These are phyloP conservation scores for Sodiomyces alkalinus DNA, from an alignment of 2,329 filamentous ascomycete species.

Conservation along the genomic window DNA sequence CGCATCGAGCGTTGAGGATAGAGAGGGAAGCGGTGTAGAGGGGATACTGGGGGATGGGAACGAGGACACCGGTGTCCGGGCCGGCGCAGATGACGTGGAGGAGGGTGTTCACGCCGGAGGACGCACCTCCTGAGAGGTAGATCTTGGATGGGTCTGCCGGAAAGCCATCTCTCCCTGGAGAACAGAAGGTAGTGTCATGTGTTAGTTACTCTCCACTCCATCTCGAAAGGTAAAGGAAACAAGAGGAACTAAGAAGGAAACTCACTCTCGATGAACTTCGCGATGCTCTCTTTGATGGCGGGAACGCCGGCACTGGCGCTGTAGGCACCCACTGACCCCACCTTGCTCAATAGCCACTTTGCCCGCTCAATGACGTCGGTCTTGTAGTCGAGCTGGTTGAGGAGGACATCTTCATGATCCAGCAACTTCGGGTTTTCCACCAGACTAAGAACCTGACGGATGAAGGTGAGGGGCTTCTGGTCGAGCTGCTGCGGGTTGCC, in stretches of 20 bases:
- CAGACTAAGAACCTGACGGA: slow-evolving; percentile 88
- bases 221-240: slow-evolving; percentile 1
- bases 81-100: slow-evolving; percentile 75
- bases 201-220: too few relatives aligned
- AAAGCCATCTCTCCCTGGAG: slow-evolving; percentile 68
- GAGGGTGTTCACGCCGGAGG: slow-evolving; percentile 86
- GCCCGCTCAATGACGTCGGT: slow-evolving; percentile 77
- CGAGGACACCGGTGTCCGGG: slow-evolving; percentile 66
- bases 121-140: slow-evolving; percentile 85
- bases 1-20: slow-evolving; percentile 69
- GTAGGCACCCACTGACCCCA: slow-evolving; percentile 90
- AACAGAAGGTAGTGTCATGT: slow-evolving; percentile 1
- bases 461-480: slow-evolving; percentile 98
- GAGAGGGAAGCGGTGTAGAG: slow-evolving; percentile 90
- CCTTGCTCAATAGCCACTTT: slow-evolving; percentile 61
- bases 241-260: slow-evolving; percentile 8
- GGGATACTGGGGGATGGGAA: slow-evolving; percentile 91
- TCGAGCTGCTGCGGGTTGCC: slow-evolving; percentile 98
- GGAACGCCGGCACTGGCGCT: slow-evolving; percentile 84
- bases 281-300: slow-evolving; percentile 76
- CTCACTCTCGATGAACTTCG: slow-evolving; percentile 78
- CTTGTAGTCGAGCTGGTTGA: slow-evolving; percentile 69
- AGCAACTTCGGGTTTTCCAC: slow-evolving; percentile 81
- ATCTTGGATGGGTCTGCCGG: slow-evolving; percentile 66
- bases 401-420: slow-evolving; percentile 66